Percentiles rank a stretch among this genome's conserved stretches.
phyloP scores from a whole-genome alignment of 345 rosid species.

The Limnanthes douglasii region DNA sequence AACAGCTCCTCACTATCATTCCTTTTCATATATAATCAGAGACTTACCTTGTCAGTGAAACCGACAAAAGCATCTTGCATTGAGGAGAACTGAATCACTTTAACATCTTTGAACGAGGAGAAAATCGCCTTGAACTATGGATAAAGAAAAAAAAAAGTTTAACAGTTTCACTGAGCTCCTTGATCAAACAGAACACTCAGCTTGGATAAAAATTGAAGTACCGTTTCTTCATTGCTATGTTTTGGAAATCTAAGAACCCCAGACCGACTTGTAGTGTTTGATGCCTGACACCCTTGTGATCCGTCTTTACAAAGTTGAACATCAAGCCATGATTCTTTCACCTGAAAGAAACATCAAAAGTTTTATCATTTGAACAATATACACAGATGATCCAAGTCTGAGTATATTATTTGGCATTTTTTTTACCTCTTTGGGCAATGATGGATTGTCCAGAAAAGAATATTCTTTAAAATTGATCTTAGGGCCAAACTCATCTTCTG shows the following conservation, averaged over 20 bases:
- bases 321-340: slow-evolving; percentile 83
- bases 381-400: background rate
- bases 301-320: slow-evolving; percentile 84
- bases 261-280: slow-evolving; percentile 29
- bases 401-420: slow-evolving; percentile 1
- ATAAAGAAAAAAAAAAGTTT: slow-evolving; percentile 5
- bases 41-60: slow-evolving; percentile 62
- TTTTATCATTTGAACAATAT: slow-evolving; percentile 1
- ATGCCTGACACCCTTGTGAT: slow-evolving; percentile 34
- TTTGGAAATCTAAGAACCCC: slow-evolving; percentile 62
- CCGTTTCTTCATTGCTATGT: slow-evolving; percentile 72
- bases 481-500: slow-evolving; percentile 87
- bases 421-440: slow-evolving; percentile 60
- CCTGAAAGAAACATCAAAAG: slow-evolving; percentile 29
- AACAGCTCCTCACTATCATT: too few species aligned
- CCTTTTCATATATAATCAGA: background rate
- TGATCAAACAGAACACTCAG: slow-evolving; percentile 2
- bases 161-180: background rate
- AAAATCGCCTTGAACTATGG: slow-evolving; percentile 55
- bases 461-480: slow-evolving; percentile 67
- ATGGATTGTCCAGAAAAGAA: slow-evolving; percentile 69
- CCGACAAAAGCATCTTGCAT: slow-evolving; percentile 75
- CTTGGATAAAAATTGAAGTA: slow-evolving; percentile 13
- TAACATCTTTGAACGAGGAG: slow-evolving; percentile 57
- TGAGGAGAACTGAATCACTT: slow-evolving; percentile 79